Conservation (phyloP, 108 stramenopile species). For the Skeletonema menzelii region DNA sequence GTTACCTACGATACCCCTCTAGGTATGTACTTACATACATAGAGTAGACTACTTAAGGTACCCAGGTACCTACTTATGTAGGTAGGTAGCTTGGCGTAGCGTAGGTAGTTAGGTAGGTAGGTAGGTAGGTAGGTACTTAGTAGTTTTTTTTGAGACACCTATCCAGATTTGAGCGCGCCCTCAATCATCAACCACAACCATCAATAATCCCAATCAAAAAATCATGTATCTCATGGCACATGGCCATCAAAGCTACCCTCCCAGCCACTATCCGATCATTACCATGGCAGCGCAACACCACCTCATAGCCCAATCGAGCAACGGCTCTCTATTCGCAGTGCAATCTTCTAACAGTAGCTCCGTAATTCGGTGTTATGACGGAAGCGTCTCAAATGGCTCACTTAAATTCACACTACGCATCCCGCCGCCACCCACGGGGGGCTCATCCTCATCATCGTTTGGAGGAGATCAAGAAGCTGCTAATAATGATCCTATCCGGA, state of each 20-base stretch:
- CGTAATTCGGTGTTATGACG: slow-evolving; percentile 44
- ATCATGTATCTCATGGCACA: too few relatives aligned
- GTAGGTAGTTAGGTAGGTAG: too few relatives aligned
- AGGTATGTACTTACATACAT: too few relatives aligned
- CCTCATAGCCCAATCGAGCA: neutral
- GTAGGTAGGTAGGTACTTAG: too few relatives aligned
- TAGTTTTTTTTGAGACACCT: too few relatives aligned
- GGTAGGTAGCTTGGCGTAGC: too few relatives aligned
- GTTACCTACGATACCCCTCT: too few relatives aligned
- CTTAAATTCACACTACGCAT: slow-evolving; percentile 45
- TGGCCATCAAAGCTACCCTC: neutral
- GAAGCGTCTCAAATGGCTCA: slow-evolving; percentile 28
- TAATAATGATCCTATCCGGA: slow-evolving; percentile 1
- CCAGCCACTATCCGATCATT: neutral
- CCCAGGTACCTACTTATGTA: too few relatives aligned
- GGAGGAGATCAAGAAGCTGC: neutral
- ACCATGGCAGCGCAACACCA: neutral
- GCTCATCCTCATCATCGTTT: neutral
- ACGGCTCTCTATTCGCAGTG: slow-evolving; percentile 2
- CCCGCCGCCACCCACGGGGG: slow-evolving; percentile 10
- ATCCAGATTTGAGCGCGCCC: too few relatives aligned
- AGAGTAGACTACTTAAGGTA: too few relatives aligned
- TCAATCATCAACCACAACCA: too few relatives aligned
- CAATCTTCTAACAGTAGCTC: neutral
- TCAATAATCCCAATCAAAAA: neutral